Conservation (phyloP, 495 filamentous ascomycete species). For the Hypoxylon perforatum region DNA sequence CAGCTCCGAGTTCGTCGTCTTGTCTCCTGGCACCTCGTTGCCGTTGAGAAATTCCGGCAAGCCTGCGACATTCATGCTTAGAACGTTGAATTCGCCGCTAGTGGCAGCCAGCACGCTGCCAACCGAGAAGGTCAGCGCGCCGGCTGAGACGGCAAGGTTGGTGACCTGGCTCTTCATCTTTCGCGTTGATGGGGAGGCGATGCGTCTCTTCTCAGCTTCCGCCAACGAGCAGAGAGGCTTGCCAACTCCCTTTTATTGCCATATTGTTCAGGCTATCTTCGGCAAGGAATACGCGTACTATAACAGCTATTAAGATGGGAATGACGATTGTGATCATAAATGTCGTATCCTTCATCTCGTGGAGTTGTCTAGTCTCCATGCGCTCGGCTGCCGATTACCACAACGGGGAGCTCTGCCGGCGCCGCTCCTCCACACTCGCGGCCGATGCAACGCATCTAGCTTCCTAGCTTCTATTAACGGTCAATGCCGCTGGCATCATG, state of each 20-base stretch:
- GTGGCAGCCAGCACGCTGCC: slow-evolving; percentile 30
- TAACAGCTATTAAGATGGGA: slow-evolving; percentile 5
- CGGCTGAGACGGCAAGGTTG: slow-evolving; percentile 22
- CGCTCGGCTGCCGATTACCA: slow-evolving; percentile 32
- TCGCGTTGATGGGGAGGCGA: slow-evolving; percentile 13
- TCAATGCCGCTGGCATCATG: slow-evolving; percentile 21
- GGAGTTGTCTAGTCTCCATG: slow-evolving; percentile 31
- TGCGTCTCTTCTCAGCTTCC: background rate
- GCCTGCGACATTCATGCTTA: slow-evolving; percentile 71
- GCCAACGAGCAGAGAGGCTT: background rate
- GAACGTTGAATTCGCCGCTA: slow-evolving; percentile 58
- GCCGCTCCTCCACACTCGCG: slow-evolving; percentile 5
- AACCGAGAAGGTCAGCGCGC: slow-evolving; percentile 6
- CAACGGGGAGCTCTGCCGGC: slow-evolving; percentile 35
- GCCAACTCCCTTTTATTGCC: slow-evolving; percentile 2
- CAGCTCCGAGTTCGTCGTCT: slow-evolving; percentile 58
- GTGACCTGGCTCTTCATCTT: slow-evolving; percentile 28
- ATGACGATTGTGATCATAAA: slow-evolving; percentile 14
- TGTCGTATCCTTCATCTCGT: slow-evolving; percentile 29
- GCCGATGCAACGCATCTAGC: slow-evolving; percentile 33
- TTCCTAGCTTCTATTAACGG: slow-evolving; percentile 25
- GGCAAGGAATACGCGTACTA: slow-evolving; percentile 7
- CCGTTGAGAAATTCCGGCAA: slow-evolving; percentile 63
- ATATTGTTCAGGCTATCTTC: slow-evolving; percentile 4
- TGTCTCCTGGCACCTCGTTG: slow-evolving; percentile 66